Conservation (phyloP, 495 filamentous ascomycete genomes). For the Trichodelitschia bisporula region DNA sequence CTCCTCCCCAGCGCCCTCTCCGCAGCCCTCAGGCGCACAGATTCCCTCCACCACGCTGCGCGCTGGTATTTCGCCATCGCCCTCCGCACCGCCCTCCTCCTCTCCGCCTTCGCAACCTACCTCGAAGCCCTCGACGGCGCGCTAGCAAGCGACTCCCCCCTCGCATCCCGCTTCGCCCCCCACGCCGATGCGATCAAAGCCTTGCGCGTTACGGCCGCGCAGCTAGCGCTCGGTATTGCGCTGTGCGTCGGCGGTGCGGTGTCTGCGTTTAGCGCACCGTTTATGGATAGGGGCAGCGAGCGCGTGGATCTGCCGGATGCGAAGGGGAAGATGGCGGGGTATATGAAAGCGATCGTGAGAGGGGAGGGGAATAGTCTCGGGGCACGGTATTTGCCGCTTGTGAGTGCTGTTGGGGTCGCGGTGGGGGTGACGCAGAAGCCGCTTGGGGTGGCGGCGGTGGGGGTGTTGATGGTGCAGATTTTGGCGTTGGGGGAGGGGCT, state of each 20-base stretch:
- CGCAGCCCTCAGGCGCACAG: constrained; percentile 46
- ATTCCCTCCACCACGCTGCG: constrained; percentile 67
- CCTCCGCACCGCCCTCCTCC: constrained; percentile 49
- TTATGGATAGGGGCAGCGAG: not conserved
- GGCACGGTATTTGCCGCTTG: constrained; percentile 67
- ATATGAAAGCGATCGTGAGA: constrained; percentile 16
- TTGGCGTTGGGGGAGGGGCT: constrained; percentile 73
- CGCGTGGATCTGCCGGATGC: constrained; percentile 5
- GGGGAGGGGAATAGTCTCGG: constrained; percentile 80
- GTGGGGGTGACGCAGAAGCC: constrained; percentile 74
- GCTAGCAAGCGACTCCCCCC: too few relatives aligned
- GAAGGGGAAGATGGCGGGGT: constrained; percentile 8
- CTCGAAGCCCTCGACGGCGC: constrained; percentile 76
- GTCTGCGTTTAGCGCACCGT: constrained; percentile 9
- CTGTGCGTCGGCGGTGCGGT: constrained; percentile 14
- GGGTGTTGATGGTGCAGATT: constrained; percentile 58
- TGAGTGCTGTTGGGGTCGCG: constrained; percentile 47
- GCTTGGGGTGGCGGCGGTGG: constrained; percentile 72
- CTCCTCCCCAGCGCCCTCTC: constrained; percentile 56
- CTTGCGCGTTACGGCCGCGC: constrained; percentile 46
- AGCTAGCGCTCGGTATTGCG: constrained; percentile 44
- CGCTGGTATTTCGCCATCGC: constrained; percentile 59
- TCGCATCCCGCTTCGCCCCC: constrained; percentile 52
- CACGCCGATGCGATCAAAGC: constrained; percentile 40
- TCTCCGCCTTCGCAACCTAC: constrained; percentile 65